Conservation (phyloP, 1,139 yeast genomes). For the Blastobotrys indianensis region DNA sequence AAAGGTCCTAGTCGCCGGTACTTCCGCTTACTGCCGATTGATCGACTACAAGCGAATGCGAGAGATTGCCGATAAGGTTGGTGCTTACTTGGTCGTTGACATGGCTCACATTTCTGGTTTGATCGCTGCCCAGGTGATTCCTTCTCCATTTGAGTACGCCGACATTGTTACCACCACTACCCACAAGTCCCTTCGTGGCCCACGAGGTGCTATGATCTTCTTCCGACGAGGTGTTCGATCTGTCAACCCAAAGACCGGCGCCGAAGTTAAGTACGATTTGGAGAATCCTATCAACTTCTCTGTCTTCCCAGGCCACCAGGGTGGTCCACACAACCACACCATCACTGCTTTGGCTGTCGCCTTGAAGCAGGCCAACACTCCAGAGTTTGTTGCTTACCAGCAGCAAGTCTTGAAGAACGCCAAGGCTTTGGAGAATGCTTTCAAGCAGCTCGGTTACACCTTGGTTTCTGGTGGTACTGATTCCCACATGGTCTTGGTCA, state of each 20-base stretch:
- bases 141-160: conserved; percentile 88
- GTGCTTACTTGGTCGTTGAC: conserved; percentile 85
- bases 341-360: conserved; percentile 94
- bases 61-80: conserved; percentile 84
- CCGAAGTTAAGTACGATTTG: conserved; percentile 78
- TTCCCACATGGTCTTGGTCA: conserved; percentile 84
- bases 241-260: conserved; percentile 74
- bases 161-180: conserved; percentile 97
- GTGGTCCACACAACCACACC: conserved; percentile 98
- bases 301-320: conserved; percentile 98
- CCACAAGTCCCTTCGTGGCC: conserved; percentile 95
- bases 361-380: conserved; percentile 78
- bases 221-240: conserved; percentile 85
- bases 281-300: conserved; percentile 90
- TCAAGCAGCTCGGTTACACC: conserved; percentile 61
- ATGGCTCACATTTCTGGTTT: conserved; percentile 97
- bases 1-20: conserved; percentile 91
- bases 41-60: conserved; percentile 88
- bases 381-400: conserved; percentile 85
- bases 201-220: conserved; percentile 98
- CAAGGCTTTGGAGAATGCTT: conserved; percentile 63
- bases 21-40: conserved; percentile 90
- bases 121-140: conserved; percentile 87
- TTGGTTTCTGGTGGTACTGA: conserved; percentile 93
- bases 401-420: conserved; percentile 77